Base-by-base conservation (phyloP, 2,329 filamentous ascomycete genomes). In the Diaporthe humulicola region DNA sequence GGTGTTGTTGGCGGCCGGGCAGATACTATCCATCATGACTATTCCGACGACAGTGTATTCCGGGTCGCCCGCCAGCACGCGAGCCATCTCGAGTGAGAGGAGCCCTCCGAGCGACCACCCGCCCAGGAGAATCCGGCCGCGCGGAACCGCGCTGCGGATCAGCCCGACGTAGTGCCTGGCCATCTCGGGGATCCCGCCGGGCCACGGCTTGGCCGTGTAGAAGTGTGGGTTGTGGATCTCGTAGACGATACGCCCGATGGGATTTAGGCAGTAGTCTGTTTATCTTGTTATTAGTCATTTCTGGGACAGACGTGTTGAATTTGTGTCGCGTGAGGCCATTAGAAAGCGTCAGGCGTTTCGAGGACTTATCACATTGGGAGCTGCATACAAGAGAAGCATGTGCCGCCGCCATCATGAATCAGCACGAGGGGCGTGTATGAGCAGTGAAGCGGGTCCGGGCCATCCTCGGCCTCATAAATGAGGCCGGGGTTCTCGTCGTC, bases 401-500 rank as follows among this genome's bases (percentile, higher is more conserved):
- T 92, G 79, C 90, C 90, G 77, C 90, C 89, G 77, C 90, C 90
- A 76, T 92, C 90, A 81, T 92, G 90, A 52, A 91, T 83, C 57
- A 92, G 85, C 74, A 92, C 83, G 61, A 90, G 82, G 2, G 90
- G 89, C 2, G 64, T 33, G 3, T 72, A 40, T 15, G 73, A 70
- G 30, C 38, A 66, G 7, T 50, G 25, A 0, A 38, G 52, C 12
- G 60, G 50, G 48, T 74, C 56, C 19, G 67, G 52, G 19, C 74
- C 74, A 25, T 76, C 75, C 45, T 75, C 70, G 19, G 73, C 57
- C 14, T 75, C 69, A 42, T 66, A 76, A 40, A 76, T 50, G 28
- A 76, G 70, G 8, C 70, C 33, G 19, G 75, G 75, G 17, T 76
- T 76, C 17, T 71, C 72, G 25, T 64, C 54, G 2, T 70, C 71